Percentiles rank a stretch among this genome's conserved stretches.
These are phyloP conservation scores for Mycena crocata DNA, from an alignment of 768 basidiomycete genomes.

Conservation along the genomic window DNA sequence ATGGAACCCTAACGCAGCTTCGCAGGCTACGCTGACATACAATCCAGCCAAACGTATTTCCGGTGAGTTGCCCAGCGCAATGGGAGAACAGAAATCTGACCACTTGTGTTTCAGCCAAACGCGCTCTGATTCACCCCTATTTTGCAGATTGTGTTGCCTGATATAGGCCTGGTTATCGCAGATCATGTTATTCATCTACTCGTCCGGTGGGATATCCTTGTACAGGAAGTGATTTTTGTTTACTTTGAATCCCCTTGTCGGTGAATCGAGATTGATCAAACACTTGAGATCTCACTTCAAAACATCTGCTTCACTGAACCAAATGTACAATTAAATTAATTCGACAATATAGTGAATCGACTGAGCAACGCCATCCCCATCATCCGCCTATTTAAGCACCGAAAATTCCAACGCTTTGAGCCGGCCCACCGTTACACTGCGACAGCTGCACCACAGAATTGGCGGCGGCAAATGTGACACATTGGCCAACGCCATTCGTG, in stretches of 20 bases:
- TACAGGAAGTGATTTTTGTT: too few species aligned
- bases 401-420: constrained; percentile 23
- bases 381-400: too few species aligned
- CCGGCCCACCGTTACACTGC: constrained; percentile 14
- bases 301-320: too few species aligned
- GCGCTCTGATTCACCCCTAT: constrained; percentile 63
- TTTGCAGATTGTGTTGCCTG: constrained; percentile 54
- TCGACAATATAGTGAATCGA: too few species aligned
- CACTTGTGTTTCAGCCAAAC: constrained; percentile 69
- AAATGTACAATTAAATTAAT: too few species aligned
- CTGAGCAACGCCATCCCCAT: too few species aligned
- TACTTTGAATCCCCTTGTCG: too few species aligned
- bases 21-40: constrained; percentile 78
- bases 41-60: constrained; percentile 94
- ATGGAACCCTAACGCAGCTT: constrained; percentile 13
- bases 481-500: constrained; percentile 21
- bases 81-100: constrained; percentile 47
- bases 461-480: constrained; percentile 27
- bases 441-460: constrained; percentile 24
- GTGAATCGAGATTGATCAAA: too few species aligned
- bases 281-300: too few species aligned
- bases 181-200: constrained; percentile 22
- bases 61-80: constrained; percentile 58
- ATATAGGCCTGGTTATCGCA: constrained; percentile 14
- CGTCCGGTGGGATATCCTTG: too few species aligned